Evolutionary conservation across 2,329 filamentous ascomycete genomes (phyloP).

Genomic region (Cladophialophora chaetospira): DNA sequence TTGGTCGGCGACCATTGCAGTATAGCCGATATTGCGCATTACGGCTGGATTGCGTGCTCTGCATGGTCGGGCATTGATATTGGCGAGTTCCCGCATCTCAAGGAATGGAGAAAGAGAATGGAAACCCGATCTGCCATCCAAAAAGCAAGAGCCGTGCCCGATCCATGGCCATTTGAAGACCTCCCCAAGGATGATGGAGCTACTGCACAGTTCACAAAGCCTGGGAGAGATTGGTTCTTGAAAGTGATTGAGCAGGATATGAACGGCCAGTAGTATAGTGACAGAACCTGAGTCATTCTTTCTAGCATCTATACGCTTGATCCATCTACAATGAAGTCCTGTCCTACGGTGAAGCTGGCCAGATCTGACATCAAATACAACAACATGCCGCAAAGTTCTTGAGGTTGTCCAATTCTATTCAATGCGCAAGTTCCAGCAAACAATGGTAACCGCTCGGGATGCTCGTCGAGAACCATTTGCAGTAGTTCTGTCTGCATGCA

Average conservation of each 20-base stretch:
- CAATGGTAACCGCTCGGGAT: neutral
- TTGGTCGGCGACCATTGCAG: conserved; percentile 54
- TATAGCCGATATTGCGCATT: conserved; percentile 73
- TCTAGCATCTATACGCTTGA: neutral
- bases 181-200: neutral
- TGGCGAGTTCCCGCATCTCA: conserved; percentile 71
- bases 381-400: conserved; percentile 11
- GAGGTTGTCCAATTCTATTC: conserved; percentile 1
- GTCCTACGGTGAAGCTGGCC: conserved; percentile 3
- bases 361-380: conserved; percentile 13
- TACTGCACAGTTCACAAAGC: neutral
- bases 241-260: neutral
- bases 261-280: neutral
- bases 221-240: conserved; percentile 2
- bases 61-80: conserved; percentile 67
- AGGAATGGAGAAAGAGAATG: conserved; percentile 75
- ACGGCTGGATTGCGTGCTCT: conserved; percentile 62
- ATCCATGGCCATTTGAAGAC: neutral
- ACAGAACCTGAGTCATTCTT: neutral
- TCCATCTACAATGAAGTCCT: conserved; percentile 17
- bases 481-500: conserved; percentile 14
- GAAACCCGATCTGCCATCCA: conserved; percentile 56
- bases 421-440: conserved; percentile 7
- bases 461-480: conserved; percentile 1
- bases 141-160: neutral